A percentile compares a stretch with the other conserved stretches of the same genome.
These are phyloP conservation scores for Cajanus cajan DNA, from an alignment of 306 rosid species.

Conservation along the genomic window DNA sequence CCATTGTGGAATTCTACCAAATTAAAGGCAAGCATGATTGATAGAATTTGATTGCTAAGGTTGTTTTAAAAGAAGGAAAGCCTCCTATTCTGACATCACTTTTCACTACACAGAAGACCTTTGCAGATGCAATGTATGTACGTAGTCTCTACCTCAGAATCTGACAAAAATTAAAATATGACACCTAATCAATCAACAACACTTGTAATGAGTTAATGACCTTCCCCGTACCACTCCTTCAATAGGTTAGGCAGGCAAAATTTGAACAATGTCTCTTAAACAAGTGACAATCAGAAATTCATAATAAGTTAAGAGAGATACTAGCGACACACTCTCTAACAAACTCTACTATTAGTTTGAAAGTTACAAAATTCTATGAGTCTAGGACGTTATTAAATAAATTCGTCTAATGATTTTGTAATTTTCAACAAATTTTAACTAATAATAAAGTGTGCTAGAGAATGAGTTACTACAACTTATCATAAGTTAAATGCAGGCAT, in stretches of 20 bases:
- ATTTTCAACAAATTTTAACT: too few relatives aligned
- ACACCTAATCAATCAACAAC: not conserved
- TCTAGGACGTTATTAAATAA: too few relatives aligned
- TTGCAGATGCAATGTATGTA: not conserved
- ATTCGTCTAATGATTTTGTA: too few relatives aligned
- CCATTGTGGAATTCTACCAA: conserved; percentile 10
- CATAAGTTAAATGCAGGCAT: not conserved
- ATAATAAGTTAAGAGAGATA: not conserved
- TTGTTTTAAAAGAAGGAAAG: not conserved
- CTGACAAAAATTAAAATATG: conserved; percentile 2
- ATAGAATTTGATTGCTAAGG: not conserved
- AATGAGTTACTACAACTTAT: too few relatives aligned
- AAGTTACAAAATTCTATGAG: too few relatives aligned
- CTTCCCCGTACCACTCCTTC: not conserved
- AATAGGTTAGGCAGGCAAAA: not conserved
- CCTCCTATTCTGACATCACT: not conserved
- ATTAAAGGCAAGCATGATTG: not conserved
- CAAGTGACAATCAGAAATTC: not conserved
- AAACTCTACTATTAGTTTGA: too few relatives aligned
- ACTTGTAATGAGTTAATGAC: conserved; percentile 12
- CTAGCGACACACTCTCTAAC: too few relatives aligned
- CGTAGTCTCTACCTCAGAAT: not conserved
- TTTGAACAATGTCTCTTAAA: not conserved
- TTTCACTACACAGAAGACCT: not conserved
- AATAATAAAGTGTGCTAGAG: too few relatives aligned